Conservation (phyloP, 257 asterid species). For the Apocynum venetum region DNA sequence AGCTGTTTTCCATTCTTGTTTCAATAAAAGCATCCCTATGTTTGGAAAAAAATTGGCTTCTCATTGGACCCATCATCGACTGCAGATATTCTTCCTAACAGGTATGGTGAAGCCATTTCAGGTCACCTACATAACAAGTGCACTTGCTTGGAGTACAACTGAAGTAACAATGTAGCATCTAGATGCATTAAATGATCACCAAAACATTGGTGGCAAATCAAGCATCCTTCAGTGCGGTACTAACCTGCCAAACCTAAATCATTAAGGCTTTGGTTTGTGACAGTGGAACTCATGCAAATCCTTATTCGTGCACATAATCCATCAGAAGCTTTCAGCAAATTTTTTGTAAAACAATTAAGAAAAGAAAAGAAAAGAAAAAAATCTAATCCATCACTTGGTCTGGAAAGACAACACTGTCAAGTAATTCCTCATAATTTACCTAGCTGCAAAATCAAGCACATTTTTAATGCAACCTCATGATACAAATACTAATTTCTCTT, state of each 20-base stretch:
- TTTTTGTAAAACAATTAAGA: neutral
- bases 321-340: too few relatives aligned
- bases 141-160: neutral
- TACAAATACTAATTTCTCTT: neutral
- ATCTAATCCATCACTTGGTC: neutral
- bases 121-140: neutral
- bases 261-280: neutral
- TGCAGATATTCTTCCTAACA: neutral
- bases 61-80: conserved; percentile 6
- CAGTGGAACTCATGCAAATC: neutral
- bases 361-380: neutral
- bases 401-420: neutral
- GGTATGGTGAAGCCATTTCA: neutral
- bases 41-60: neutral
- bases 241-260: neutral
- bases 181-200: neutral
- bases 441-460: neutral
- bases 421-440: conserved; percentile 1
- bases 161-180: neutral
- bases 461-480: neutral
- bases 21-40: conserved; percentile 4
- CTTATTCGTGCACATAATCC: neutral
- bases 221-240: neutral
- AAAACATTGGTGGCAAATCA: neutral
- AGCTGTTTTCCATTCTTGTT: neutral